Evolutionary conservation across 352 stramenopile genomes (phyloP).

Genomic region (Globisporangium rhizosaccharum): DNA sequence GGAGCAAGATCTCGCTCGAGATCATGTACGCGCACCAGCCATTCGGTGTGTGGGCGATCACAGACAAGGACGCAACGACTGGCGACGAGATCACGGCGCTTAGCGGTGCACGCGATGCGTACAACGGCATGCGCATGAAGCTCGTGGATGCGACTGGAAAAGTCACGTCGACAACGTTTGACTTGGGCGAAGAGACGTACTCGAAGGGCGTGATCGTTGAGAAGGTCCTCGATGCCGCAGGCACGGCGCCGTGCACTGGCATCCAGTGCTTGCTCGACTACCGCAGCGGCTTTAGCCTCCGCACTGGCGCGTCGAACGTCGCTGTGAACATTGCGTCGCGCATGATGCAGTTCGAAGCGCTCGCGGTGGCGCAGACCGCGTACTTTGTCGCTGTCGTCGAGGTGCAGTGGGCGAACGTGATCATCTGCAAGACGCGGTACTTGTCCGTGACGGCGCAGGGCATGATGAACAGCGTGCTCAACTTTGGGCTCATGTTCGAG

Average conservation of each 20-base stretch:
- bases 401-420: conserved; percentile 88
- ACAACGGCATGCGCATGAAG: conserved; percentile 22
- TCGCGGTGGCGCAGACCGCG: conserved; percentile 81
- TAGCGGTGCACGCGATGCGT: conserved; percentile 31
- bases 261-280: conserved; percentile 54
- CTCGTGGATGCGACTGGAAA: conserved; percentile 36
- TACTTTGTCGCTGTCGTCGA: conserved; percentile 86
- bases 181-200: conserved; percentile 33
- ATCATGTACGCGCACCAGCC: conserved; percentile 71
- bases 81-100: conserved; percentile 27
- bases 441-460: conserved; percentile 87
- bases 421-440: conserved; percentile 93
- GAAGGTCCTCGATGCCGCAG: conserved; percentile 31
- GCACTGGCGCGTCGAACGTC: conserved; percentile 16
- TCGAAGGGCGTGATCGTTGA: conserved; percentile 45
- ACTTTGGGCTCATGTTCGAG: conserved; percentile 92
- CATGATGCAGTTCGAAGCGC: conserved; percentile 81
- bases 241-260: conserved; percentile 25
- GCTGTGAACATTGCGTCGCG: conserved; percentile 84
- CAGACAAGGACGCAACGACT: conserved; percentile 18
- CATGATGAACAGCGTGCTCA: conserved; percentile 90
- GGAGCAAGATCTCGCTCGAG: conserved; percentile 40
- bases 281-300: conserved; percentile 41
- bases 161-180: conserved; percentile 21
- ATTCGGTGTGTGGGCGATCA: conserved; percentile 72